phyloP scores from a whole-genome alignment of 2,329 filamentous ascomycete species.

The Fusarium caatingaense region DNA sequence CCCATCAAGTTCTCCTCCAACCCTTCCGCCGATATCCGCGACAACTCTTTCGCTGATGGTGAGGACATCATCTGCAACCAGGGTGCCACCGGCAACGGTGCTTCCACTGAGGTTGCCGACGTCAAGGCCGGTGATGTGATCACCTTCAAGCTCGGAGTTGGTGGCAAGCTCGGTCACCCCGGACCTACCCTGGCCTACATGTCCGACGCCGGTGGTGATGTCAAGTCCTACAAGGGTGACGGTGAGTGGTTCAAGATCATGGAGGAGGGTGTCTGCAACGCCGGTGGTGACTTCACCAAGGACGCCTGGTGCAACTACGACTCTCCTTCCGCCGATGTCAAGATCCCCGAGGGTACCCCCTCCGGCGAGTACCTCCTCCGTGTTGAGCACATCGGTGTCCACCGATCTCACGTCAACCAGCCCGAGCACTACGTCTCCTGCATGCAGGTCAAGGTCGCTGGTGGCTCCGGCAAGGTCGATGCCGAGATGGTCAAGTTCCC shows the following conservation, averaged over 20 bases:
- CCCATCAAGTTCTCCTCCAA: constrained; percentile 33
- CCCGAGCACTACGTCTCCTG: constrained; percentile 29
- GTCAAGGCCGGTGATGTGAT: constrained; percentile 28
- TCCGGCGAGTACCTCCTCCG: constrained; percentile 29
- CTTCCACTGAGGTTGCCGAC: constrained; percentile 6
- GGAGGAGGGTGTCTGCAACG: constrained; percentile 29
- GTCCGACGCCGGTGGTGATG: constrained; percentile 10
- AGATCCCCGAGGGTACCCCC: constrained; percentile 21
- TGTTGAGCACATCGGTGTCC: constrained; percentile 23
- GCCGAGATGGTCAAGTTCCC: constrained; percentile 28
- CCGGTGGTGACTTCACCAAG: constrained; percentile 24
- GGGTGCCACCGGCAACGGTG: constrained; percentile 6
- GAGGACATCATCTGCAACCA: constrained; percentile 29
- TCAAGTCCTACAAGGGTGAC: constrained; percentile 25
- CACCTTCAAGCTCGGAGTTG: constrained; percentile 25
- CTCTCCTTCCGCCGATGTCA: constrained; percentile 11
- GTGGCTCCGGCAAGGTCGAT: constrained; percentile 16
- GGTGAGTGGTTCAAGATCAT: constrained; percentile 28
- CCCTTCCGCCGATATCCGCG: constrained; percentile 19
- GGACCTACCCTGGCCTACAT: constrained; percentile 29
- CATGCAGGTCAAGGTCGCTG: constrained; percentile 23
- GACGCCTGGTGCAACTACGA: constrained; percentile 31
- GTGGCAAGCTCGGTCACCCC: constrained; percentile 18
- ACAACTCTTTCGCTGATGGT: constrained; percentile 26
- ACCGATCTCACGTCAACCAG: constrained; percentile 27